A percentile compares a stretch with the other conserved stretches of the same genome.
Evolutionary conservation across 306 rosid species (phyloP).

Genomic region (Malus orientalis): DNA sequence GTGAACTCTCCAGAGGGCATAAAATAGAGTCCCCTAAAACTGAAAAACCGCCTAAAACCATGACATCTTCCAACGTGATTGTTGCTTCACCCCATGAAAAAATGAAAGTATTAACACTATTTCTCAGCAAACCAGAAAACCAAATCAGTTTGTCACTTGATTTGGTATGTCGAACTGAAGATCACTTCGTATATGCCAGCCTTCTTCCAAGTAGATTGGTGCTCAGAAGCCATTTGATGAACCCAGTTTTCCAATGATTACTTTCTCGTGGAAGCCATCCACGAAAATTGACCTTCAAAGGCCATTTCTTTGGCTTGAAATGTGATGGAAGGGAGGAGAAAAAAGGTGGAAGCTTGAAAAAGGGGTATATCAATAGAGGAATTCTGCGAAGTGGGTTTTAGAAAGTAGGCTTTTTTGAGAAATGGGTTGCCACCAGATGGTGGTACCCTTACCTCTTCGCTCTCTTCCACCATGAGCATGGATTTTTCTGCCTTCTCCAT

Average conservation of each 20-base stretch:
- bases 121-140: neutral
- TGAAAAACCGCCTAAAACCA: conserved; percentile 17
- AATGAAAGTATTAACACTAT: too few relatives aligned
- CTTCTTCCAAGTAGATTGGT: conserved; percentile 34
- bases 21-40: conserved; percentile 8
- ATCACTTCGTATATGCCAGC: conserved; percentile 38
- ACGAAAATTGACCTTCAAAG: conserved; percentile 8
- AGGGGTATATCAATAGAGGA: neutral
- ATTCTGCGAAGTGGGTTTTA: conserved; percentile 24
- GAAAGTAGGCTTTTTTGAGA: conserved; percentile 9
- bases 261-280: conserved; percentile 18
- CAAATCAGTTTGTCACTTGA: conserved; percentile 6
- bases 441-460: too few relatives aligned
- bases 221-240: conserved; percentile 11
- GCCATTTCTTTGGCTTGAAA: conserved; percentile 11
- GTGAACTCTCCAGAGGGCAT: neutral
- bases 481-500: too few relatives aligned
- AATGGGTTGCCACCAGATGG: too few relatives aligned
- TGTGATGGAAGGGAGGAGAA: neutral
- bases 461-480: too few relatives aligned
- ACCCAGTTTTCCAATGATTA: conserved; percentile 20
- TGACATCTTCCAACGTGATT: conserved; percentile 43
- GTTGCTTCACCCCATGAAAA: conserved; percentile 47
- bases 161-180: conserved; percentile 10
- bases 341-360: neutral